phyloP scores from a whole-genome alignment of 2,329 filamentous ascomycete species.

The Graphiopsis chlorocephala region DNA sequence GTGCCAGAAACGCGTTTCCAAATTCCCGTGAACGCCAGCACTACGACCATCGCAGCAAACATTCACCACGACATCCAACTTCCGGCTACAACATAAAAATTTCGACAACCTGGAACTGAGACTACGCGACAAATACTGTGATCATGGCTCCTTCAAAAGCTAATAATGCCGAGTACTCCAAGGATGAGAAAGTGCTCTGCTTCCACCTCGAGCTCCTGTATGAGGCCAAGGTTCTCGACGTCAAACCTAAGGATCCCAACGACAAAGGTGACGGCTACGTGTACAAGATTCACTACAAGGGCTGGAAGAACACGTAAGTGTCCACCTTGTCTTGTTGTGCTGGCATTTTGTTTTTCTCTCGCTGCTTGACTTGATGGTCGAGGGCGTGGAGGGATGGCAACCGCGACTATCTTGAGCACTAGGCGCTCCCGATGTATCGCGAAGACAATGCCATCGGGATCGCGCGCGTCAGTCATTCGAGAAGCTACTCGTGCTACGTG shows the following conservation, averaged over 20 bases:
- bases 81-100: not conserved
- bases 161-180: slow-evolving; percentile 56
- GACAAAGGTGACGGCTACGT: slow-evolving; percentile 73
- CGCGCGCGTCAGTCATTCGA: not conserved
- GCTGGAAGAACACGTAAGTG: slow-evolving; percentile 93
- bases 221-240: slow-evolving; percentile 90
- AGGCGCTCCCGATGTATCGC: not conserved
- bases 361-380: not conserved
- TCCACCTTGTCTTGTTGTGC: not conserved
- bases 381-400: not conserved
- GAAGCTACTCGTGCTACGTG: not conserved
- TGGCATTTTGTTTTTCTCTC: not conserved
- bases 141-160: slow-evolving; percentile 57
- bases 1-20: slow-evolving; percentile 5
- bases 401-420: not conserved
- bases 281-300: slow-evolving; percentile 97
- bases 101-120: not conserved
- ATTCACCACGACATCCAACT: not conserved
- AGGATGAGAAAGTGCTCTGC: slow-evolving; percentile 91
- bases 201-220: slow-evolving; percentile 98
- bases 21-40: slow-evolving; percentile 2
- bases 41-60: slow-evolving; percentile 3
- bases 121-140: not conserved
- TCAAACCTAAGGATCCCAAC: slow-evolving; percentile 58
- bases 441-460: not conserved